Evolutionary conservation across 1,139 yeast species (phyloP).

Genomic region (Groenewaldozyma auringiensis): DNA sequence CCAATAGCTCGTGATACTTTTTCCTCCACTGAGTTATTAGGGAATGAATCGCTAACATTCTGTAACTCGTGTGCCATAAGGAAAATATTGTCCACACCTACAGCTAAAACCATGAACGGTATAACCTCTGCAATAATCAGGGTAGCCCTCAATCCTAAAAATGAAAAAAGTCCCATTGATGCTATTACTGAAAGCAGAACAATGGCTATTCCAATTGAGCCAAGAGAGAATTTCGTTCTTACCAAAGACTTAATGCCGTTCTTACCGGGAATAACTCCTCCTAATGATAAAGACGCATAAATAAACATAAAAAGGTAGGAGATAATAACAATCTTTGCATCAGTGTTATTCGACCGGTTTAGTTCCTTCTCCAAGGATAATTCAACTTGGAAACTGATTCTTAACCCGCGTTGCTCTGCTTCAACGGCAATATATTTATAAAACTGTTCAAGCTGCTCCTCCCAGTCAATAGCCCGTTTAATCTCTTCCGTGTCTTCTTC

Average conservation of each 20-base stretch:
- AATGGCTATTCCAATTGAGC: conserved; percentile 71
- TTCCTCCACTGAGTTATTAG: conserved; percentile 41
- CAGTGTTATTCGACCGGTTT: conserved; percentile 74
- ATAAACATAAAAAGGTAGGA: conserved; percentile 87
- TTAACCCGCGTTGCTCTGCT: conserved; percentile 41
- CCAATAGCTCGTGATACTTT: conserved; percentile 59
- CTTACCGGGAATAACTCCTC: conserved; percentile 42
- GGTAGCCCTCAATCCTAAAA: conserved; percentile 73
- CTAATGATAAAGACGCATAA: conserved; percentile 78
- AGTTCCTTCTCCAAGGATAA: conserved; percentile 77
- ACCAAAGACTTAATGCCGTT: conserved; percentile 34
- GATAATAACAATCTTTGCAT: conserved; percentile 56
- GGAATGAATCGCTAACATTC: conserved; percentile 40
- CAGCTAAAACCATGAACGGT: conserved; percentile 87
- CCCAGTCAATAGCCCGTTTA: conserved; percentile 53
- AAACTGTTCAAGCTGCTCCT: conserved; percentile 49
- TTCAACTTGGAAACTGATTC: conserved; percentile 73
- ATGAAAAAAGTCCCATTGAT: conserved; percentile 68
- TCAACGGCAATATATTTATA: conserved; percentile 40
- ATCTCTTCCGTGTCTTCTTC: conserved; percentile 36
- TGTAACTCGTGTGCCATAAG: conserved; percentile 73
- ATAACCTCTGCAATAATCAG: conserved; percentile 93
- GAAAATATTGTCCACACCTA: conserved; percentile 92
- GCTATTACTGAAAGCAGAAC: conserved; percentile 73
- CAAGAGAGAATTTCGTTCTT: conserved; percentile 64